Conservation (phyloP, 352 stramenopile species). For the Phytophthora sp. region DNA sequence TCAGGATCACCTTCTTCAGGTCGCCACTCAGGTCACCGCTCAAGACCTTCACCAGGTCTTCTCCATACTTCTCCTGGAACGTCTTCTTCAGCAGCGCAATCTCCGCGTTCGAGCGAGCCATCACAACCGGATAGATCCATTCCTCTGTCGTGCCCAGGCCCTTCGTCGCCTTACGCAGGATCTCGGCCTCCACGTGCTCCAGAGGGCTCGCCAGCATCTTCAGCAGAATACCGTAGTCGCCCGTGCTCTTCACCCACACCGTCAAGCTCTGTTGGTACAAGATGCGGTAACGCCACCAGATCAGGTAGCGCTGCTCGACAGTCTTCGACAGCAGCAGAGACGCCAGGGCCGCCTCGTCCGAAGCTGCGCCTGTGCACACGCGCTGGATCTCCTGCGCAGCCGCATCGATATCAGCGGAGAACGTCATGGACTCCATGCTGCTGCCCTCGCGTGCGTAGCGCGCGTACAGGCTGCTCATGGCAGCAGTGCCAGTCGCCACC, state of each 20-base stretch:
- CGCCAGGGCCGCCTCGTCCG: conserved; percentile 14
- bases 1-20: conserved; percentile 59
- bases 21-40: conserved; percentile 54
- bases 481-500: background rate
- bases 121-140: conserved; percentile 50
- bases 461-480: conserved; percentile 1
- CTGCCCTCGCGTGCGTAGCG: background rate
- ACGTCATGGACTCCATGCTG: conserved; percentile 14
- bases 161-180: conserved; percentile 35
- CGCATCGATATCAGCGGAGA: conserved; percentile 35
- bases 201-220: conserved; percentile 40
- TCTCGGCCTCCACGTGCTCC: conserved; percentile 56
- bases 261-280: conserved; percentile 61
- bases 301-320: conserved; percentile 17
- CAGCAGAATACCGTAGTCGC: too few species aligned
- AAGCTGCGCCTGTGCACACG: background rate
- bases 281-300: conserved; percentile 19
- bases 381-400: conserved; percentile 44
- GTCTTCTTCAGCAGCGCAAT: conserved; percentile 74
- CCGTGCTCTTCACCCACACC: too few species aligned
- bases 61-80: conserved; percentile 50
- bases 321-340: conserved; percentile 14
- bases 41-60: conserved; percentile 49
- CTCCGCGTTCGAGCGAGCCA: conserved; percentile 56
- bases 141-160: conserved; percentile 45